These are phyloP conservation scores for Trichocomaceae sp. DNA, from an alignment of 2,329 filamentous ascomycete species.

Conservation along the genomic window DNA sequence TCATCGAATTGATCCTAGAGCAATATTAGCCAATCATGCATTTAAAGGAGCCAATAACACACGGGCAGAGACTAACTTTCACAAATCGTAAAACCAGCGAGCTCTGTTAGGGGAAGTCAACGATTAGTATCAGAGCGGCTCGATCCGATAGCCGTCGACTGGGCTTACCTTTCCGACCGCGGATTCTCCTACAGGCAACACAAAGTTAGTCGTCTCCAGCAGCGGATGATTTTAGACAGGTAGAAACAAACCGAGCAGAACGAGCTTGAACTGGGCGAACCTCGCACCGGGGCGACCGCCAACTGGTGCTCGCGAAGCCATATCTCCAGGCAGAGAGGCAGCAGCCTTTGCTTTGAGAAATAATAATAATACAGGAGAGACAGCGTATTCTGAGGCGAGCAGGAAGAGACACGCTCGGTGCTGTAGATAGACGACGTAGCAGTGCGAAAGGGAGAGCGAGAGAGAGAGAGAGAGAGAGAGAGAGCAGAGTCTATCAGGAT, in stretches of 20 bases:
- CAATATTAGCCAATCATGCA: slow-evolving; percentile 12
- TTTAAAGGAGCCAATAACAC: not conserved
- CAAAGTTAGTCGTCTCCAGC: slow-evolving; percentile 5
- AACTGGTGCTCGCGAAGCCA: slow-evolving; percentile 82
- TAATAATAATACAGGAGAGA: not conserved
- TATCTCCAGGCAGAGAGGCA: slow-evolving; percentile 41
- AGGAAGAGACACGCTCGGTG: not conserved
- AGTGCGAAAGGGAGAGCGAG: not conserved
- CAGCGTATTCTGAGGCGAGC: not conserved
- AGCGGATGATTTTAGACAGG: not conserved
- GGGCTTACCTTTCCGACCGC: slow-evolving; percentile 85
- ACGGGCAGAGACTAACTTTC: slow-evolving; percentile 58
- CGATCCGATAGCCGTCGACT: not conserved
- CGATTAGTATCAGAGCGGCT: slow-evolving; percentile 2
- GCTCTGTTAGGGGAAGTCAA: slow-evolving; percentile 52
- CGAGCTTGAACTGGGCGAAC: slow-evolving; percentile 98
- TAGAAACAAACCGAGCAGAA: slow-evolving; percentile 71
- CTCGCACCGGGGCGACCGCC: slow-evolving; percentile 61
- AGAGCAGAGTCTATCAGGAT: too few species aligned
- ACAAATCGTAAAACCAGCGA: slow-evolving; percentile 97
- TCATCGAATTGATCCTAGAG: slow-evolving; percentile 94
- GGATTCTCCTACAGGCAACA: slow-evolving; percentile 67
- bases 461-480: too few species aligned
- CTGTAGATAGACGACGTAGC: not conserved
- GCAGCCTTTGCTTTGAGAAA: slow-evolving; percentile 12